A percentile compares a stretch with the other conserved stretches of the same genome.
Evolutionary conservation across 495 filamentous ascomycete species (phyloP).

Genomic region (Podospora pseudocomata): DNA sequence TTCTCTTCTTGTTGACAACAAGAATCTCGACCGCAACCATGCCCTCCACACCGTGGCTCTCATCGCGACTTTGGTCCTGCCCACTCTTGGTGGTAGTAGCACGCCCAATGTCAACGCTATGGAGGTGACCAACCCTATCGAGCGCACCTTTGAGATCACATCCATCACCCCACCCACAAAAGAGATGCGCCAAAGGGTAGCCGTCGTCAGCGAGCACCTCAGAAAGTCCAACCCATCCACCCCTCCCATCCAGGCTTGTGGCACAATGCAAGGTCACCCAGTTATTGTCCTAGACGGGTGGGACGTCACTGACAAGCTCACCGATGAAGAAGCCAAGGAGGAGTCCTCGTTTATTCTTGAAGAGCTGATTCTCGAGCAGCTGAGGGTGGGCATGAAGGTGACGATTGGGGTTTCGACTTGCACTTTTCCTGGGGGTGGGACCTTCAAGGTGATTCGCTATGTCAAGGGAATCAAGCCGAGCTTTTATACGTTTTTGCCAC

Average conservation of each 20-base stretch:
- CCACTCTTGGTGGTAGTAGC: not conserved
- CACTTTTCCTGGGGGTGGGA: slow-evolving; percentile 50
- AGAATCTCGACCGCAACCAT: slow-evolving; percentile 9
- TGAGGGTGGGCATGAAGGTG: slow-evolving; percentile 76
- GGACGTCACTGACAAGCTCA: slow-evolving; percentile 27
- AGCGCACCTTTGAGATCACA: slow-evolving; percentile 37
- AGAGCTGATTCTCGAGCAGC: slow-evolving; percentile 53
- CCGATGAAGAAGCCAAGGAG: slow-evolving; percentile 12
- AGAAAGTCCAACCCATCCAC: not conserved
- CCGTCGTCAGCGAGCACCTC: slow-evolving; percentile 28
- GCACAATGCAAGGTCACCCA: slow-evolving; percentile 36
- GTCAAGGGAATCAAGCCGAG: slow-evolving; percentile 55
- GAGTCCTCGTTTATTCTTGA: slow-evolving; percentile 26
- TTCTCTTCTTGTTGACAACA: not conserved
- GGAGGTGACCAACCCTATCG: not conserved
- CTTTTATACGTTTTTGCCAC: slow-evolving; percentile 62
- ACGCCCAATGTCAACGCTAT: not conserved
- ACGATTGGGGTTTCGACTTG: slow-evolving; percentile 51
- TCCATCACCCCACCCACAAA: slow-evolving; percentile 28
- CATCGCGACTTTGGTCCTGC: not conserved
- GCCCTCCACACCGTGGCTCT: not conserved
- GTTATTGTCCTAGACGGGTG: slow-evolving; percentile 38
- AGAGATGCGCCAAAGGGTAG: slow-evolving; percentile 16
- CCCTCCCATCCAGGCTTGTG: slow-evolving; percentile 34
- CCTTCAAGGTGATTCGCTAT: slow-evolving; percentile 55